Evolutionary conservation across 176 grass and related monocot species (phyloP), one percentile per base, ranked within the genome.

Genomic region (Aegilops sharonensis): DNA sequence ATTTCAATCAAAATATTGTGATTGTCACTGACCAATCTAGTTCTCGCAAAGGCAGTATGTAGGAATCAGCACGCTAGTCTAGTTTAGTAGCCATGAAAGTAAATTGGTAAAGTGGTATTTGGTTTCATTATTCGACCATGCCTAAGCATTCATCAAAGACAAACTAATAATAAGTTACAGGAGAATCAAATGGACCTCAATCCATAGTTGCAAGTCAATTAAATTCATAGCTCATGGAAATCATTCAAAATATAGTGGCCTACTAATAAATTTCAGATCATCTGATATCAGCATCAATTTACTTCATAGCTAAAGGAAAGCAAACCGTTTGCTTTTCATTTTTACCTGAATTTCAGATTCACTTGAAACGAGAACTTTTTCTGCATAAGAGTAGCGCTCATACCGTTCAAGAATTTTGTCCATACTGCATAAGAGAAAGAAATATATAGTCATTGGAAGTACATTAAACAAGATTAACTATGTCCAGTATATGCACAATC

Each of bases 381-480:
- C 87, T 31, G 91, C 85, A 72, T 94, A 94, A 72, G 85, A 90
- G 63, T 94, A 97, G 71, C 87, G 75, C 80, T 97, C 91, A 82
- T 97, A 97, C 6, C 85, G 91, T 80, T 97, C 94, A 82, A 97
- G 82, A 89, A 97, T 94, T 90, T 97, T 97, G 70, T 97, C 94
- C 91, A 97, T 97, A 68, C 91, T 97, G 87, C 30, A 81, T 84
- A 27, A 87, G 42, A 60, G 29, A 4, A 85, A 83, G 42, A 82
- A 6, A 66, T 11, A 80, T 35, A 4, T 63, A 14, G 37, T 71
- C 31, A 88, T 2, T 54, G 5, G 30, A 82, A 63, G 17, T 50
- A 71, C 57, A 48, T 69, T 36, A 45, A 54, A 13, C 9, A 83
- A 4, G 17, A 83, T 52, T 78, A 76, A 37, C 11, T 70, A 48